Evolutionary conservation across 2,329 filamentous ascomycete genomes (phyloP).

Genomic region (Cladosporium colombiae): DNA sequence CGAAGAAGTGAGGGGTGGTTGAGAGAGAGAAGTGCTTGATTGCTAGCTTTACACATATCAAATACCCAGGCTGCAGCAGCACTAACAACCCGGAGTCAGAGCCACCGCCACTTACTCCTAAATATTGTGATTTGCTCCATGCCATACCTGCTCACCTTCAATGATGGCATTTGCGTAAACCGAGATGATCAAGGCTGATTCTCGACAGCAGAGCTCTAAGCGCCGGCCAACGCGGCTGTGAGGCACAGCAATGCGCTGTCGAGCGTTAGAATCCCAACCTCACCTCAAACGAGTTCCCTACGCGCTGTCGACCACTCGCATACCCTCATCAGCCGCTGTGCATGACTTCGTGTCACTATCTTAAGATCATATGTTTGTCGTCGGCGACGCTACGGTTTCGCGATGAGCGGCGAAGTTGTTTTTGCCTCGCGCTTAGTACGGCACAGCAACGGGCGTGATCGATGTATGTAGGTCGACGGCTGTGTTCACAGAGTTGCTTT

Average conservation of each 20-base stretch:
- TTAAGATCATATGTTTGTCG: not conserved
- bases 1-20: constrained; percentile 29
- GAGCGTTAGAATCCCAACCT: constrained; percentile 6
- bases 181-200: not conserved
- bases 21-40: not conserved
- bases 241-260: not conserved
- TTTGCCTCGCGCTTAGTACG: not conserved
- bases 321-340: not conserved
- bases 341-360: not conserved
- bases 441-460: not conserved
- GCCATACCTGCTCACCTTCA: not conserved
- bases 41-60: not conserved
- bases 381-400: constrained; percentile 5
- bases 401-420: not conserved
- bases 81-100: not conserved
- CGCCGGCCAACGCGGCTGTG: constrained; percentile 14
- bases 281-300: not conserved
- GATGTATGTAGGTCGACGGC: constrained; percentile 2
- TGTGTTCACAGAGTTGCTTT: not conserved
- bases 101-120: not conserved
- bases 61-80: not conserved
- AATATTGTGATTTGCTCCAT: not conserved
- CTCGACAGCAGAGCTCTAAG: not conserved
- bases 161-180: too few relatives aligned
- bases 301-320: constrained; percentile 1